Base-by-base conservation (phyloP, 2,329 filamentous ascomycete species). In the Colletotrichum gigasporum region DNA sequence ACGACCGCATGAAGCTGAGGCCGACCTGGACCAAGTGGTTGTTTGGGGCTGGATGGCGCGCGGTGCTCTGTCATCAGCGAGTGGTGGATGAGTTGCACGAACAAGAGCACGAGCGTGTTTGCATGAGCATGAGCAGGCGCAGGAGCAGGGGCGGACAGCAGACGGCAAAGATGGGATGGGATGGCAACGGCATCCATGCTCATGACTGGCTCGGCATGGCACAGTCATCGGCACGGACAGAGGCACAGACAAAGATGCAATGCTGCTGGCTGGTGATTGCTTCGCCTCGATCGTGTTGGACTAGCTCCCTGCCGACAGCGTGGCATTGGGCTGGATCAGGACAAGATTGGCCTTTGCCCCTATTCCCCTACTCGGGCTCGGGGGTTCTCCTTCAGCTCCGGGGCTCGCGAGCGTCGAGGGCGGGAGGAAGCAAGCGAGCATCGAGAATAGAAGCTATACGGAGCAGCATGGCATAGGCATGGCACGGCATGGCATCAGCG, bases 251-350 rank as follows among this genome's bases (percentile, higher is more conserved):
- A 18, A 32, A 51, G 45, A 45, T 37, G 32, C 54, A 64, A 42
- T 60, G 35, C 42, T 53, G 54, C 55, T 52, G 41, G 32, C 47
- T 60, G 60, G 55, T 39, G 60, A 64, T 61, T 65, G 63, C 63
- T 65, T 65, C 63, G 63, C 63, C 63, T 63, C 63, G 24, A 56
- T 63, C 59, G 63, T 57, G 58, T 65, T 34, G 50, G 30, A 26
- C 37, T 65, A 57, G 51, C 58, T 63, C 28, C 63, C 44, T 41
- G 44, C 20, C 58, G 58, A 44, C 58, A 52, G 51, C 42, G 50
- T 39, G 51, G 45, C 28, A 56, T 62, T 57, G 51, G 37, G 16
- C 34, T 64, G 48, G 39, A 42, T 42, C 20, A 51, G 41, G 55
- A 42, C 55, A 60, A 54, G 55, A 48, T 28, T 50, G 32, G 28